phyloP scores from a whole-genome alignment of 805 yeast species.

The Scheffersomyces ergatensis region DNA sequence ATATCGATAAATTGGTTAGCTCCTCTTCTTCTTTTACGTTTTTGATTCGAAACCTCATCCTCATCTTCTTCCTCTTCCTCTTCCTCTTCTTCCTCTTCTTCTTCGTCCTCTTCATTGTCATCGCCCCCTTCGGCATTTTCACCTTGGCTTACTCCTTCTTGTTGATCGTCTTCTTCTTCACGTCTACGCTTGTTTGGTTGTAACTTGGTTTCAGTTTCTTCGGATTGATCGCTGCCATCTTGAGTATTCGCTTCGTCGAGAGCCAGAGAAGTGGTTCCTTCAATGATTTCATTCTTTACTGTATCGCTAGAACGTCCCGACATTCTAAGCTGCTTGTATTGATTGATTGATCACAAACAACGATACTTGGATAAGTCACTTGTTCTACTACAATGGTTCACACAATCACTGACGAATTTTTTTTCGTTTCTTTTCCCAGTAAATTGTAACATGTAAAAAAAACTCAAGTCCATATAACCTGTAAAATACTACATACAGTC shows the following conservation, averaged over 20 bases:
- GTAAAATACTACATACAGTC: neutral
- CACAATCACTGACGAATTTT: neutral
- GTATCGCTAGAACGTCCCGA: too few relatives aligned
- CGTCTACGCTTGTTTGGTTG: slow-evolving; percentile 6
- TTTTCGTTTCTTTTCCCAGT: neutral
- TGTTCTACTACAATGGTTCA: neutral
- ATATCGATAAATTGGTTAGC: slow-evolving; percentile 93
- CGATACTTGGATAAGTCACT: too few relatives aligned
- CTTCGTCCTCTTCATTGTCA: slow-evolving; percentile 35
- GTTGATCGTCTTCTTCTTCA: slow-evolving; percentile 9
- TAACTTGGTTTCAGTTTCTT: neutral
- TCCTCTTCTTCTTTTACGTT: slow-evolving; percentile 45
- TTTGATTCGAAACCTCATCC: slow-evolving; percentile 51
- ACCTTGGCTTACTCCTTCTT: slow-evolving; percentile 13
- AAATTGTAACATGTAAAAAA: neutral
- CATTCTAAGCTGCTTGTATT: neutral
- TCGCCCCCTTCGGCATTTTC: too few relatives aligned
- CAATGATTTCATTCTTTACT: too few relatives aligned
- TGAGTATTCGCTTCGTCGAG: too few relatives aligned
- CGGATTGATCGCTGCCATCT: too few relatives aligned
- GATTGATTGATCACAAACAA: neutral
- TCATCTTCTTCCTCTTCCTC: slow-evolving; percentile 51
- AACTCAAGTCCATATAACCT: neutral
- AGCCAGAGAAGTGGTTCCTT: too few relatives aligned
- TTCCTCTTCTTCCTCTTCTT: slow-evolving; percentile 45